Base-by-base conservation (phyloP, 495 filamentous ascomycete genomes). In the Xylaria nigripes region DNA sequence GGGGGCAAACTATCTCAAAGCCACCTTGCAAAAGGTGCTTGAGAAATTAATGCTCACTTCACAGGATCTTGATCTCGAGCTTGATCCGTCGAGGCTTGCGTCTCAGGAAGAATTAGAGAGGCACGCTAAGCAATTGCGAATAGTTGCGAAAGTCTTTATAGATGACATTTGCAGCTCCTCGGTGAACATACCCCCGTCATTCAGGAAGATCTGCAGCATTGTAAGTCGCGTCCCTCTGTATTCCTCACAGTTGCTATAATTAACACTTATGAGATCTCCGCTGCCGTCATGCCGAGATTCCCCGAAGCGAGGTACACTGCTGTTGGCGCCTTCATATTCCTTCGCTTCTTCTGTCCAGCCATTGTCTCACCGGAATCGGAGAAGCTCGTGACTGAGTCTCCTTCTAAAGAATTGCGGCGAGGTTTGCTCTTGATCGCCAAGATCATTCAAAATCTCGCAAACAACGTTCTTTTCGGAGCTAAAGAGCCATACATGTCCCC, bases 401-500 rank as follows among this genome's bases (percentile, higher is more conserved):
- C 80, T 12, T 80, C 81, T 5, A 85, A 84, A 60, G 80, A 84
- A 54, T 82, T 84, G 79, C 73, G 82, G 18, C 72, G 82, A 50
- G 82, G 82, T 3, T 67, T 86, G 23, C 71, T 86, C 22, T 72
- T 86, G 24, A 83, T 86, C 50, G 81, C 82, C 18, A 86, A 86
- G 59, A 77, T 86, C 50, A 77, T 86, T 24, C 82, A 86, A 56
- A 84, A 83, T 60, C 67, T 86, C 40, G 82, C 82, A 27, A 86
- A 86, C 55, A 86, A 86, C 58, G 82, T 86, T 27, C 70, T 84
- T 1, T 85, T 86, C 52, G 82, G 82, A n/a, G 79, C 79, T 24
- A 86, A 86, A 63, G 82, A 86, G 62, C 77, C 81, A 12, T 86
- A 80, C 59, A 86, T 86, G 82, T 79, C 78, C 54, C 81, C 82